Base-by-base conservation (phyloP, 768 basidiomycete genomes). In the Melanogaster broomeanus region DNA sequence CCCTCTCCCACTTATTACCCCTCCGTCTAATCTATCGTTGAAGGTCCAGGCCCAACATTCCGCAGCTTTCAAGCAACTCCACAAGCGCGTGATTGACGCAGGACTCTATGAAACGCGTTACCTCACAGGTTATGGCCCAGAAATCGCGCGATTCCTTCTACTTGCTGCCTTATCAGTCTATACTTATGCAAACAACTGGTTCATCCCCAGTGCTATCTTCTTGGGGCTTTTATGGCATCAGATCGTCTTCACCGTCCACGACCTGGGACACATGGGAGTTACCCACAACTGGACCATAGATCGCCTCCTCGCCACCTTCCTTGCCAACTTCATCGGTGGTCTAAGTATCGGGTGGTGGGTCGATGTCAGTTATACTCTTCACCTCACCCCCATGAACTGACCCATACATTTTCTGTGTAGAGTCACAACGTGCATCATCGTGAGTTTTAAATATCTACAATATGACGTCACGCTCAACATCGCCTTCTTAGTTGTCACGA, bases 261-360 rank as follows among this genome's bases (percentile, higher is more conserved):
- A 99, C 71, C 82, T 97, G 10, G 97, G 96, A 2, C 97, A 99
- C 72, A 84, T 90, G 72, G 93, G 93, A 30, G 87, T 98, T 53
- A 95, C 93, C 6, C 93, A 95, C 53, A 73, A 87, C 62, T 96
- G 93, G 88, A 69, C 77, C 15, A 70, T 76, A 40, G 96, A 99
- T 68, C 82, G 94, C 28, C 61, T 93, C 33, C 71, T 95, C 31
- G 88, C 84, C 12, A 95, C 87, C 34, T 65, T 85, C 28, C 74
- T 98, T 40, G 90, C 96, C 0, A 82, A 93, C 66, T 92, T 87
- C 62, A 75, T 94, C 42, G 97, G 97, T 22, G 97, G 97, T 5
- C 74, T 99, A 47, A 97, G 94, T 65, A 79, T 97, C 21, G 92
- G 94, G 35, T 99, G 97, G 97, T 99, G 96, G 96, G 90, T 93